Evolutionary conservation across 2,329 filamentous ascomycete genomes (phyloP), one percentile per base, ranked within the genome.

Genomic region (Aspergillus terreus): DNA sequence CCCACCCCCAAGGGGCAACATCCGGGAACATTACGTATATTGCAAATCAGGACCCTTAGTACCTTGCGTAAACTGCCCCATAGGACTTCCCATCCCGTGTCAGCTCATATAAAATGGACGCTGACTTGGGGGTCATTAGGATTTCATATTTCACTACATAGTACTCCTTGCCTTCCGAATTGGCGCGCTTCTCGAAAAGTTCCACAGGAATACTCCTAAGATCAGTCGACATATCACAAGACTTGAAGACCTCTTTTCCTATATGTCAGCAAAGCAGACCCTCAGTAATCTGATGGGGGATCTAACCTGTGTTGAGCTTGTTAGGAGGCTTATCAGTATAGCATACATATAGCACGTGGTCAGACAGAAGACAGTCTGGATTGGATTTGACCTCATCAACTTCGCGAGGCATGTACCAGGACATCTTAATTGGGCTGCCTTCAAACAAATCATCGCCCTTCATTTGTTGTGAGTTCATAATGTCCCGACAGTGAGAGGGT

Each of bases 401-500:
- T 1, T 6, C 2, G 0, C 43, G 0, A 10, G 0, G 0, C 0
- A 23, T 4, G 4, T 47, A 44, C 11, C 54, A 58, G 0, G 0
- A 0, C 6, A 61, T 30, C 1, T 42, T 53, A 2, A 63, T 52
- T 1, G 55, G 58, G 1, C 45, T 25, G 1, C 53, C 25, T 40
- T 63, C 58, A 0, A 47, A 40, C 2, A 64, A 41, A 6, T 14
- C 7, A 33, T 36, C 38, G 0, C 50, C 38, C 49, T 54, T 5
- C 9, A 35, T 12, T 33, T 1, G 4, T 4, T 25, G 21, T 21
- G 4, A 7, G 17, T 6, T 15, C 12, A 23, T 23, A 23, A 2
- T 23, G 21, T 23, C 21, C 6, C 21, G 21, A 23, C 17, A 17
- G 17, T 17, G 21, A 4, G 21, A 4, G 21, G 21, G 21, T 23